These are phyloP conservation scores for Chlamydomonas sphaeroides DNA, from an alignment of 139 green algal genomes.

Conservation along the genomic window DNA sequence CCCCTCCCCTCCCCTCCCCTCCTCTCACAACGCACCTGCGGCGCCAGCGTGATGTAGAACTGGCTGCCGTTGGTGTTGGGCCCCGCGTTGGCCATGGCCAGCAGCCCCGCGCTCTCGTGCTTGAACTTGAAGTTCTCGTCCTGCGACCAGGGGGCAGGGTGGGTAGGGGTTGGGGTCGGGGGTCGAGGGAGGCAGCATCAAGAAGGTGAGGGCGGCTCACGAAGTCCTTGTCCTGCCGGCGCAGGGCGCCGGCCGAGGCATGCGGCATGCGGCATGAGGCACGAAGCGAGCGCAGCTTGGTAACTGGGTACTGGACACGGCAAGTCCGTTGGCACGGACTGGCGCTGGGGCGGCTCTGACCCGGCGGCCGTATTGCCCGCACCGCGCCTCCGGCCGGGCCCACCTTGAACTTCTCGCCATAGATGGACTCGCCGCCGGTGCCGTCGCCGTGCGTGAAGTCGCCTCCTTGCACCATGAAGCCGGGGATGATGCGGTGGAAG, in stretches of 20 bases:
- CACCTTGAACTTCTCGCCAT: conserved; percentile 75
- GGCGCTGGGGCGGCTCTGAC: no score
- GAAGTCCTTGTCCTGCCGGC: no score
- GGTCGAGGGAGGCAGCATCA: no score
- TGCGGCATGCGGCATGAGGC: no score
- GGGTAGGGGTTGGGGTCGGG: no score
- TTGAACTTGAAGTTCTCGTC: conserved; percentile 70
- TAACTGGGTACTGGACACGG: no score
- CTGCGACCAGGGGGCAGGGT: conserved; percentile 21
- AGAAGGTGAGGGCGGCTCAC: no score
- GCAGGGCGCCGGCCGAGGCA: no score
- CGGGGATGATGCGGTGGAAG: conserved; percentile 61
- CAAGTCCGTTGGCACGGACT: not conserved
- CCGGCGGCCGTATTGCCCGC: no score
- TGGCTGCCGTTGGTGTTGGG: conserved; percentile 73
- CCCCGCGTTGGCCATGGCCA: conserved; percentile 78
- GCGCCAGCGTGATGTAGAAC: conserved; percentile 65
- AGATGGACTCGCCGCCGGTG: conserved; percentile 87
- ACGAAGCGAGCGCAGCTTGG: no score
- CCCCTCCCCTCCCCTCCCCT: not conserved
- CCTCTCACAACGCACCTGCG: conserved; percentile 7
- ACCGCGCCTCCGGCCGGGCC: not conserved
- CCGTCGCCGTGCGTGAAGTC: conserved; percentile 82
- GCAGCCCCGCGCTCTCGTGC: conserved; percentile 58
- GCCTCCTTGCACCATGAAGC: conserved; percentile 66